A percentile compares a stretch with the other conserved stretches of the same genome.
phyloP scores from a whole-genome alignment of 768 basidiomycete genomes.

The Pilatotrama ljubarskyi region DNA sequence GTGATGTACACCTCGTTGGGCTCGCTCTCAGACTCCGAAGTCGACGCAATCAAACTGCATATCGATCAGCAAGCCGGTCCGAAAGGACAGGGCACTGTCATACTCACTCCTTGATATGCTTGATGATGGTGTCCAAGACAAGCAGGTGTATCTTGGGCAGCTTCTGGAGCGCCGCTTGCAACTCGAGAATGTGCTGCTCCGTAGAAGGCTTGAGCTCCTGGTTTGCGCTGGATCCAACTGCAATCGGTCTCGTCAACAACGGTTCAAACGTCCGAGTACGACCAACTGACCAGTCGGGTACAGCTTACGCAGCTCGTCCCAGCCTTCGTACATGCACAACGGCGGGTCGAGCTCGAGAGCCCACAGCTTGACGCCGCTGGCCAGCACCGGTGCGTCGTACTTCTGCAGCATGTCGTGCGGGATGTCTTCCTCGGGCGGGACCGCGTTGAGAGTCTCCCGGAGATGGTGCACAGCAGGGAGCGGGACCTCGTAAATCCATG shows the following conservation, averaged over 20 bases:
- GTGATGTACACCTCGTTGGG: slow-evolving; percentile 76
- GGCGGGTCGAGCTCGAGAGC: slow-evolving; percentile 90
- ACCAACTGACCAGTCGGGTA: slow-evolving; percentile 62
- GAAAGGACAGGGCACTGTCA: not conserved
- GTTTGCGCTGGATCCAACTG: slow-evolving; percentile 56
- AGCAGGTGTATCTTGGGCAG: slow-evolving; percentile 79
- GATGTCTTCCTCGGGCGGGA: slow-evolving; percentile 54
- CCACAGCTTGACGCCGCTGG: slow-evolving; percentile 86
- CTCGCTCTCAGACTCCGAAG: slow-evolving; percentile 47
- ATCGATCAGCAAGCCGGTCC: not conserved
- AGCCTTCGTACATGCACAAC: slow-evolving; percentile 80
- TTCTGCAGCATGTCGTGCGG: slow-evolving; percentile 59
- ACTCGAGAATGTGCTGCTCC: slow-evolving; percentile 61
- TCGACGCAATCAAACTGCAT: slow-evolving; percentile 65
- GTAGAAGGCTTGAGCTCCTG: slow-evolving; percentile 53
- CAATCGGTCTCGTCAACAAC: not conserved
- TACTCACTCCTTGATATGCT: slow-evolving; percentile 71
- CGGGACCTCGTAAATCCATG: slow-evolving; percentile 96
- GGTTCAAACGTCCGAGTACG: not conserved
- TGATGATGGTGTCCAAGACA: slow-evolving; percentile 76
- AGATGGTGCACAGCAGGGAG: slow-evolving; percentile 81
- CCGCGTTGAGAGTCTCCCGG: slow-evolving; percentile 77
- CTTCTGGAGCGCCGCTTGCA: slow-evolving; percentile 62
- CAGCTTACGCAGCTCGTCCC: slow-evolving; percentile 88
- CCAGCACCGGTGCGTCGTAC: slow-evolving; percentile 86